Base-by-base conservation (phyloP, 2,329 filamentous ascomycete species). In the Talaromyces islandicus region DNA sequence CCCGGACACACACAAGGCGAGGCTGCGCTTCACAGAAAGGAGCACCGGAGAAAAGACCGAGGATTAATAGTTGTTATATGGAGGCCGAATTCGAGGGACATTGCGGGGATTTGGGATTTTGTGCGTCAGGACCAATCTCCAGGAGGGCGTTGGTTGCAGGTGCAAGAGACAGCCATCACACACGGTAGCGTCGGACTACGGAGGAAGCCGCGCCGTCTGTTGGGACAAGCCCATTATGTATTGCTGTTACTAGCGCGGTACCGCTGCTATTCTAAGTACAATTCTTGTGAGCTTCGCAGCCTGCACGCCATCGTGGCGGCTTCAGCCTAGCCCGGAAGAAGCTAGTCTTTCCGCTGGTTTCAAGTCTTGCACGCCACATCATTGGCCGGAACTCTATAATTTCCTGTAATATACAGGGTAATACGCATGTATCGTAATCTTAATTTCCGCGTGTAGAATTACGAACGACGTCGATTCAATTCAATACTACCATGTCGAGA, bases 101-200 rank as follows among this genome's bases (percentile, higher is more conserved):
- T 46, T 46, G 43, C 43, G 43, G 43, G 19, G 43, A 46, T 46
- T 24, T 24, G 43, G 4, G 19, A 46, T 46, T 19, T 21, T 24
- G 19, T 4, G 43, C 19, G n/a, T 46, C 11, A 6, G 43, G 43
- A 11, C 43, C 19, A 21, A 17, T 46, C 43, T 24, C 43, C 43
- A 46, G 43, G 43, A 46, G 43, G n/a, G n/a, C n/a, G 41, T 2
- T 43, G 17, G 19, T 43, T 43, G 17, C 5, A 24, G 21, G 43
- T 19, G n/a, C 24, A 46, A 24, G 43, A 46, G 43, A 12, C 21
- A n/a, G 41, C 41, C 17, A 46, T 19, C 14, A 46, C 41, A n/a
- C 14, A 12, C 24, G 24, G 54, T 60, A 60, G 58, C 58, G 58
- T 35, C 59, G 55, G 59, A 27, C 51, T 57, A 57, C 59, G 59